Evolutionary conservation across 805 yeast species (phyloP).

Genomic region (Kluyveromyces dobzhanskii): DNA sequence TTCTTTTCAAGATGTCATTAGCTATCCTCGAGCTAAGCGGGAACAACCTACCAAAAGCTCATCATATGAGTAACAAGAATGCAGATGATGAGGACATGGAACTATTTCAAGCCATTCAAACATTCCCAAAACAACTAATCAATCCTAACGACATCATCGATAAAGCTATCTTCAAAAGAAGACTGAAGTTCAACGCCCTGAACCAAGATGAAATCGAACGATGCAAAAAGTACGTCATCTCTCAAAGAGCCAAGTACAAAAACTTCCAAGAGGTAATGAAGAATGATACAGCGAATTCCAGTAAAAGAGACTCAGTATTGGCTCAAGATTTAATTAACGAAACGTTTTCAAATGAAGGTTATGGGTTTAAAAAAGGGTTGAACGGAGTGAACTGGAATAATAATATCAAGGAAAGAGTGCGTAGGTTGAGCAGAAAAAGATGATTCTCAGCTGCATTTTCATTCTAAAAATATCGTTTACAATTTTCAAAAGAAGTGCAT

Average conservation of each 20-base stretch:
- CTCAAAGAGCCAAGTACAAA: constrained; percentile 40
- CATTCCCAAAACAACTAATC: constrained; percentile 60
- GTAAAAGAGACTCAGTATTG: constrained; percentile 9
- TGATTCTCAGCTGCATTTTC: no score
- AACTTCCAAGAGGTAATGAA: constrained; percentile 18
- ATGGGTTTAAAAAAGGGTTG: constrained; percentile 34
- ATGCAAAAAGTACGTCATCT: constrained; percentile 70
- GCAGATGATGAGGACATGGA: constrained; percentile 45
- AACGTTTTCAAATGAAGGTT: constrained; percentile 33
- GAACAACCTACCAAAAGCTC: constrained; percentile 40
- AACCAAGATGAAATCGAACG: constrained; percentile 76
- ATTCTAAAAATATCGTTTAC: background rate
- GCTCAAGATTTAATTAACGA: constrained; percentile 25
- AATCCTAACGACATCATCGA: constrained; percentile 67
- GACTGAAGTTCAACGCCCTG: constrained; percentile 62
- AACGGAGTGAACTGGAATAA: constrained; percentile 59
- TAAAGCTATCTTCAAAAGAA: constrained; percentile 58
- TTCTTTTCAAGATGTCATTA: constrained; percentile 73
- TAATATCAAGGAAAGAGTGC: constrained; percentile 47
- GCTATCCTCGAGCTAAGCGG: constrained; percentile 73
- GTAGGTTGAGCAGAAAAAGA: constrained; percentile 30
- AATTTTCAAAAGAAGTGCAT: background rate
- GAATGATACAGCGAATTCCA: constrained; percentile 1
- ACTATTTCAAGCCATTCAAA: constrained; percentile 78
- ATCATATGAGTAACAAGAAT: constrained; percentile 6